Base-by-base conservation (phyloP, 1,139 yeast genomes). In the Diutina mesorugosa region DNA sequence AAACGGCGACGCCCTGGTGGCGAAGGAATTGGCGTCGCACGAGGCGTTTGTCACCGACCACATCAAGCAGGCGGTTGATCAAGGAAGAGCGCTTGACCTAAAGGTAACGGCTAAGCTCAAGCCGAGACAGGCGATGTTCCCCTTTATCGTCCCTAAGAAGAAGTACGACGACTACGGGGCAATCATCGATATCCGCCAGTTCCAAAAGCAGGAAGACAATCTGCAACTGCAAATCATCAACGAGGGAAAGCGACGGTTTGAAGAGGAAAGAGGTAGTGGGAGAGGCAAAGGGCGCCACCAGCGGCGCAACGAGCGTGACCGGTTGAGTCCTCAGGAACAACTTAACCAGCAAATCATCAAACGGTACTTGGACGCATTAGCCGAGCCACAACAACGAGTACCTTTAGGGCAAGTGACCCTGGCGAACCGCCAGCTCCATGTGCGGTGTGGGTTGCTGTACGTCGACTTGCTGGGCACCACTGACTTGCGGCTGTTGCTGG, bases 101-200 rank as follows among this genome's bases (percentile, higher is more conserved):
- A 83, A 80, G 62, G 80, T 87, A 18, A 77, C 86, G n/a, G 69
- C 69, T 54, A 76, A 73, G 55, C 72, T 84, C 35, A 78, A 79
- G 58, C 82, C 85, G 4, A 78, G 87, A 61, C 84, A 86, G 58
- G 83, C 85, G 54, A 85, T 87, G 87, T 91, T 90, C 64, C 98
- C 96, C 9, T 84, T 76, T 62, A 72, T 79, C 10, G 78, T 80
- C 1, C 74, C 76, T 32, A 80, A 82, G 60, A 75, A 78, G 32
- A 81, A 85, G 61, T 73, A 77, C 55, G 98, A 93, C 66, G 98
- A 91, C 63, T 93, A 91, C 66, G 98, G 98, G 30, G 85, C 83
- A 59, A 71, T 84, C 1, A 81, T 88, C 45, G 80, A 83, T 58
- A 73, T 74, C 50, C 81, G 84, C 50, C 88, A 87, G 62, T 89